Evolutionary conservation across 2,329 filamentous ascomycete genomes (phyloP).

Genomic region (Neoscytalidium dimidiatum): DNA sequence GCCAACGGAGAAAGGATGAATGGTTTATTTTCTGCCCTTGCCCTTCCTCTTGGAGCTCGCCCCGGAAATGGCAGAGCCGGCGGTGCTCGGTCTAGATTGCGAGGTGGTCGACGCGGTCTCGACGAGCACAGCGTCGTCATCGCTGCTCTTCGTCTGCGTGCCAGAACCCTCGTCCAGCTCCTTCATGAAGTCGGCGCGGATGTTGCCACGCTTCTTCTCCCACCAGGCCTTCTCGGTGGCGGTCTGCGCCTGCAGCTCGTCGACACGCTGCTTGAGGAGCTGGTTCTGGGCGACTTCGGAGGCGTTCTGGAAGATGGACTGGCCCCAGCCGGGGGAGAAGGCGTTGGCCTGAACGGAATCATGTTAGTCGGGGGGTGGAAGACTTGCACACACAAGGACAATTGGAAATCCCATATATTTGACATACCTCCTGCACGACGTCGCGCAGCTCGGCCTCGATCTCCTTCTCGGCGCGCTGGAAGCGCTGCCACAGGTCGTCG

Average conservation of each 20-base stretch:
- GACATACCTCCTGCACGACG: constrained; percentile 81
- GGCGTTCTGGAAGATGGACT: constrained; percentile 93
- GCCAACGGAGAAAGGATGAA: constrained; percentile 28
- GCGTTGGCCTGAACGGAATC: constrained; percentile 73
- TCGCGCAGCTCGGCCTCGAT: constrained; percentile 95
- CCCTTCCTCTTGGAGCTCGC: constrained; percentile 55
- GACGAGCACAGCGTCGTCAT: constrained; percentile 78
- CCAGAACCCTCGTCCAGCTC: constrained; percentile 65
- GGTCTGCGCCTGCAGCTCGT: constrained; percentile 71
- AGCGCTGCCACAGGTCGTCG: constrained; percentile 93
- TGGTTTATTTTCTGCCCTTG: constrained; percentile 63
- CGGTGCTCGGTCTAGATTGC: constrained; percentile 5
- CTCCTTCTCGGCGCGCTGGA: constrained; percentile 90
- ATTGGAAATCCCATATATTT: too few relatives aligned
- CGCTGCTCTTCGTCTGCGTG: constrained; percentile 46
- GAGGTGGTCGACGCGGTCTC: constrained; percentile 50
- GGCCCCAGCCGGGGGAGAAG: constrained; percentile 84
- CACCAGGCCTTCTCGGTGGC: constrained; percentile 85
- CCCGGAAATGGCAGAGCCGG: background rate
- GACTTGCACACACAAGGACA: too few relatives aligned
- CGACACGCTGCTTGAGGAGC: constrained; percentile 71
- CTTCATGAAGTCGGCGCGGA: constrained; percentile 78
- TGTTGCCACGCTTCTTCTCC: constrained; percentile 76
- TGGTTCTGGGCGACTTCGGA: constrained; percentile 93
- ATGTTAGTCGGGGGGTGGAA: constrained; percentile 24